Base-by-base conservation (phyloP, 495 filamentous ascomycete species). In the Parathielavia hyrcaniae region DNA sequence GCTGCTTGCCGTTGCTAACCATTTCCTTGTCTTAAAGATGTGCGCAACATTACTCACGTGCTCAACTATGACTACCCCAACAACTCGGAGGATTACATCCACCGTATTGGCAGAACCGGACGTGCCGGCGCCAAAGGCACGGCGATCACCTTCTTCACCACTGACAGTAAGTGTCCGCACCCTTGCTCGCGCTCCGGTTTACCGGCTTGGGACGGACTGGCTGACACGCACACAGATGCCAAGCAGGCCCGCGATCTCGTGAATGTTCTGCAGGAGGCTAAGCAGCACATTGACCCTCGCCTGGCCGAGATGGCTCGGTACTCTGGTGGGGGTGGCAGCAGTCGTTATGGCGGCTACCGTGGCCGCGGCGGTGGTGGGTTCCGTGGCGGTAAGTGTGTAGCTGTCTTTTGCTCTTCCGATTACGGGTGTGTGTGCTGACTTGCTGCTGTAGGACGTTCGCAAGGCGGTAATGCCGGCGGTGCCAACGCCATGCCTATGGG, bases 21-120 rank as follows among this genome's bases (percentile, higher is more conserved):
- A 81, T 72, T 74, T 65, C 55, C 57, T 17, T 63, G 68, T 64
- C 66, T 71, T 85, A 46, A 96, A 98, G 93, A 98, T 86, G 93
- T 98, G 81, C 91, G 91, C 75, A 92, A 98, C 82, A 98, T 98
- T 77, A 97, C 92, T 75, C 93, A 98, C 79, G 93, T 98, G 78
- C 82, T 98, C 77, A 98, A 98, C 86, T 97, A 97, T 88, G 93
- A 98, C 76, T 96, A 96, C 73, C 93, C 93, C 71, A 97, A 97
- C 81, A 98, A 98, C 80, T 97, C 93, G 75, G 93, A 98, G 77
- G 92, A 97, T 74, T 98, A 98, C 68, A 92, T 98, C 73, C 93
- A 98, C 76, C 89, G 93, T 76, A 98, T 98, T 79, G 93, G 87
- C 73, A 84, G 90, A 83, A 97, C 92, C 74, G 92, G 90, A 72